These are phyloP conservation scores for Verticillium tricorpus DNA, from an alignment of 2,329 filamentous ascomycete species.

Conservation along the genomic window DNA sequence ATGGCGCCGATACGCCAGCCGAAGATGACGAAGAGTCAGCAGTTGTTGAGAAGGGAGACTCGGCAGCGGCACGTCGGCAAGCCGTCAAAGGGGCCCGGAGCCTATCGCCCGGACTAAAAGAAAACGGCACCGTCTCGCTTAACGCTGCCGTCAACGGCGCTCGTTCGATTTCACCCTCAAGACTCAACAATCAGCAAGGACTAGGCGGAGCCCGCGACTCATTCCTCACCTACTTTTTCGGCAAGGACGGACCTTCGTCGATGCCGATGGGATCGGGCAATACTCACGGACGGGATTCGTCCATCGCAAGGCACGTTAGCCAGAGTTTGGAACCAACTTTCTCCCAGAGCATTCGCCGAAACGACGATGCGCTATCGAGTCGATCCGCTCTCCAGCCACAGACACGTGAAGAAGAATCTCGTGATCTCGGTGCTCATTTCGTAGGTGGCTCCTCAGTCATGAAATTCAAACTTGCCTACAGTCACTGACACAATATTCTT, in stretches of 20 bases:
- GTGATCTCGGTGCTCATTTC: slow-evolving; percentile 49
- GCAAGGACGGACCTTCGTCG: slow-evolving; percentile 71
- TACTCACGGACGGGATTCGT: slow-evolving; percentile 32
- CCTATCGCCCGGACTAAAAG: slow-evolving; percentile 74
- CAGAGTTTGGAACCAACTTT: slow-evolving; percentile 77
- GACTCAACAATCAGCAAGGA: slow-evolving; percentile 54
- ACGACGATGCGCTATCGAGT: slow-evolving; percentile 52
- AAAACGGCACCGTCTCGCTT: slow-evolving; percentile 59
- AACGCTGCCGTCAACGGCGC: slow-evolving; percentile 63
- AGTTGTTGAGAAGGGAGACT: slow-evolving; percentile 48
- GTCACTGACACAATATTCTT: slow-evolving; percentile 15
- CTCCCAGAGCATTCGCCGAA: slow-evolving; percentile 75
- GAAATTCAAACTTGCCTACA: neutral
- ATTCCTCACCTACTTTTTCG: slow-evolving; percentile 98
- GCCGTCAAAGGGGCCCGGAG: slow-evolving; percentile 62
- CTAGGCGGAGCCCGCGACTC: slow-evolving; percentile 72
- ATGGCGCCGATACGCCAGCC: slow-evolving; percentile 66
- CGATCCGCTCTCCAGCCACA: slow-evolving; percentile 40
- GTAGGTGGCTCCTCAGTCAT: slow-evolving; percentile 41
- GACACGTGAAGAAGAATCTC: slow-evolving; percentile 32
- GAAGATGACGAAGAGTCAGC: slow-evolving; percentile 57
- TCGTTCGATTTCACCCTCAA: slow-evolving; percentile 57
- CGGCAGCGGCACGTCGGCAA: slow-evolving; percentile 44
- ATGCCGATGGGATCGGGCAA: slow-evolving; percentile 32
- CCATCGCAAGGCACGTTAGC: slow-evolving; percentile 63